phyloP scores from a whole-genome alignment of 495 filamentous ascomycete species.

The Extremus antarcticus region DNA sequence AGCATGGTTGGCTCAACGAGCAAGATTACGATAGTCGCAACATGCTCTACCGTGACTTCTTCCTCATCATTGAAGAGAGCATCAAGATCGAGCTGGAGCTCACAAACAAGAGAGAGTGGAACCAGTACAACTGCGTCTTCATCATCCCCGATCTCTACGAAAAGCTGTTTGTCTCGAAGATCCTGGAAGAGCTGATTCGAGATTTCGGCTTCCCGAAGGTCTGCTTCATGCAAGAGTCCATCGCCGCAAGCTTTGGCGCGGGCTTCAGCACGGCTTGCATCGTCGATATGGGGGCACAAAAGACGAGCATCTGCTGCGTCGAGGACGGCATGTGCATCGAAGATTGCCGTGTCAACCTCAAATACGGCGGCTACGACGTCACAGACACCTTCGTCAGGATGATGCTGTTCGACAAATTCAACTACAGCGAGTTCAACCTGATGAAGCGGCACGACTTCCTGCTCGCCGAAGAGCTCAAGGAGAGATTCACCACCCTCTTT shows the following conservation, averaged over 20 bases:
- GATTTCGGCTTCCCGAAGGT: slow-evolving; percentile 80
- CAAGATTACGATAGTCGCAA: slow-evolving; percentile 68
- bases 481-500: slow-evolving; percentile 74
- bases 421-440: slow-evolving; percentile 87
- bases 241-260: slow-evolving; percentile 91
- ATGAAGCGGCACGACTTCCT: slow-evolving; percentile 84
- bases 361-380: slow-evolving; percentile 84
- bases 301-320: slow-evolving; percentile 94
- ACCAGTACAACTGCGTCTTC: slow-evolving; percentile 84
- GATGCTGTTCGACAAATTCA: slow-evolving; percentile 92
- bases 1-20: slow-evolving; percentile 80
- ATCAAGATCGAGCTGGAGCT: slow-evolving; percentile 74
- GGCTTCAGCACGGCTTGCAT: slow-evolving; percentile 88
- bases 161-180: slow-evolving; percentile 73
- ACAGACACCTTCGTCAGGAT: slow-evolving; percentile 92
- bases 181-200: slow-evolving; percentile 73
- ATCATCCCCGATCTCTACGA: slow-evolving; percentile 95
- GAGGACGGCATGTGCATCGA: slow-evolving; percentile 93
- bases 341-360: slow-evolving; percentile 84
- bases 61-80: slow-evolving; percentile 73
- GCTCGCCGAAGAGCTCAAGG: slow-evolving; percentile 88
- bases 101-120: slow-evolving; percentile 66
- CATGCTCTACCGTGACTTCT: slow-evolving; percentile 72
- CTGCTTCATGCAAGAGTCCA: slow-evolving; percentile 89
- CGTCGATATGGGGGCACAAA: slow-evolving; percentile 93